Conservation (phyloP, 768 basidiomycete genomes). For the Termitomyces sp. region DNA sequence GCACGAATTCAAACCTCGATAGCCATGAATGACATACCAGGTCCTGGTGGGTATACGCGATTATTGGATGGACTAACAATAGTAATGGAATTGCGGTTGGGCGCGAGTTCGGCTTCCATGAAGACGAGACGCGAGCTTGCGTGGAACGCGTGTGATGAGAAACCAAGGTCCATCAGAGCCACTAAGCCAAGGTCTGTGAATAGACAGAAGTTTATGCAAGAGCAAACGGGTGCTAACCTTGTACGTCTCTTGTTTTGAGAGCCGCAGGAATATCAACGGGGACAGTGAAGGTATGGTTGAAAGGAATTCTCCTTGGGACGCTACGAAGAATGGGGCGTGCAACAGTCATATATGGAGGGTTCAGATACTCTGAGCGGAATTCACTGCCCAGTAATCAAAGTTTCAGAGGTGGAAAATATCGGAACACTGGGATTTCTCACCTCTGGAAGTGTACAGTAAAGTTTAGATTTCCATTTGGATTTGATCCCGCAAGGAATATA, state of each 20-base stretch:
- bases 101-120: conserved; percentile 29
- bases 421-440: conserved; percentile 9
- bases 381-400: conserved; percentile 20
- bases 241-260: conserved; percentile 21
- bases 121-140: conserved; percentile 36
- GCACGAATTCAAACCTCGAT: neutral
- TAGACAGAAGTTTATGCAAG: neutral
- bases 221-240: conserved; percentile 18
- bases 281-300: conserved; percentile 32
- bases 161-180: conserved; percentile 37
- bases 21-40: conserved; percentile 22
- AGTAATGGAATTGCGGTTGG: conserved; percentile 27
- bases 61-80: conserved; percentile 32
- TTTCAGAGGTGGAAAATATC: conserved; percentile 13
- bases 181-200: conserved; percentile 16
- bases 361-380: conserved; percentile 40
- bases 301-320: conserved; percentile 32
- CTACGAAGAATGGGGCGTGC: conserved; percentile 30
- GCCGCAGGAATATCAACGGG: conserved; percentile 26
- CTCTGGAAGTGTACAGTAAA: conserved; percentile 1
- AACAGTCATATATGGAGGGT: conserved; percentile 38
- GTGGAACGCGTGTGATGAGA: conserved; percentile 38
- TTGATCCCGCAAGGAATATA: conserved; percentile 38
- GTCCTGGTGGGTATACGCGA: conserved; percentile 37
- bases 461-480: conserved; percentile 33